Conservation (phyloP, 2,329 filamentous ascomycete genomes). For the Cladosporium colombiae region DNA sequence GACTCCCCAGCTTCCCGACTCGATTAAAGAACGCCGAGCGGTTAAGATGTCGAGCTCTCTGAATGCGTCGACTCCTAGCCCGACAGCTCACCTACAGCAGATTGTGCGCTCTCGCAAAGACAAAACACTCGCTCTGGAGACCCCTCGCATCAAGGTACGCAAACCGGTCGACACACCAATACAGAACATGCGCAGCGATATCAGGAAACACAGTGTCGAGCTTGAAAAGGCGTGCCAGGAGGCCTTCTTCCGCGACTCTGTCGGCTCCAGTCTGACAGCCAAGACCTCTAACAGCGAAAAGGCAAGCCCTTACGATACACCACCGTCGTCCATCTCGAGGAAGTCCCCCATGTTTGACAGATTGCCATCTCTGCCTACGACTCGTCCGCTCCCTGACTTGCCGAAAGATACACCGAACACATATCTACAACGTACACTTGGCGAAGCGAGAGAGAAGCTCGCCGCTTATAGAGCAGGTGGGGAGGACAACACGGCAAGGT, state of each 20-base stretch:
- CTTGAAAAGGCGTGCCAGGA: constrained; percentile 90
- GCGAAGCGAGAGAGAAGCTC: constrained; percentile 60
- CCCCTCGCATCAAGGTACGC: constrained; percentile 37
- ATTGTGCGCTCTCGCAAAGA: constrained; percentile 40
- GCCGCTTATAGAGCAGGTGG: constrained; percentile 52
- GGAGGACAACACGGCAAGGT: constrained; percentile 50
- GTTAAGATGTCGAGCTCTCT: constrained; percentile 10
- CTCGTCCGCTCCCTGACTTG: constrained; percentile 48
- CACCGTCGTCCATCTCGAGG: constrained; percentile 51
- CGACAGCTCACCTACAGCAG: constrained; percentile 33
- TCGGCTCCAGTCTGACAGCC: constrained; percentile 54
- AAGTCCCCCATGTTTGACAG: constrained; percentile 26
- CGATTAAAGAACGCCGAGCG: constrained; percentile 4
- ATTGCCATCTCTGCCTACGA: constrained; percentile 41
- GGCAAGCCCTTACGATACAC: constrained; percentile 50
- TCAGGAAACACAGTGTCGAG: constrained; percentile 79
- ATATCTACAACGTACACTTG: constrained; percentile 56
- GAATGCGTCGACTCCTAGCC: constrained; percentile 31
- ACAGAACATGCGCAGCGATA: constrained; percentile 69
- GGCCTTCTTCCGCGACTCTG: constrained; percentile 74
- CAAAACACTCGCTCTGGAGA: constrained; percentile 29
- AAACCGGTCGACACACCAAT: constrained; percentile 48
- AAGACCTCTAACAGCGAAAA: constrained; percentile 42
- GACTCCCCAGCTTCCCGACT: constrained; percentile 31
- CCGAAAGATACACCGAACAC: constrained; percentile 52